phyloP scores from a whole-genome alignment of 176 grass and related monocot genomes.

The Melocanna baccifera region DNA sequence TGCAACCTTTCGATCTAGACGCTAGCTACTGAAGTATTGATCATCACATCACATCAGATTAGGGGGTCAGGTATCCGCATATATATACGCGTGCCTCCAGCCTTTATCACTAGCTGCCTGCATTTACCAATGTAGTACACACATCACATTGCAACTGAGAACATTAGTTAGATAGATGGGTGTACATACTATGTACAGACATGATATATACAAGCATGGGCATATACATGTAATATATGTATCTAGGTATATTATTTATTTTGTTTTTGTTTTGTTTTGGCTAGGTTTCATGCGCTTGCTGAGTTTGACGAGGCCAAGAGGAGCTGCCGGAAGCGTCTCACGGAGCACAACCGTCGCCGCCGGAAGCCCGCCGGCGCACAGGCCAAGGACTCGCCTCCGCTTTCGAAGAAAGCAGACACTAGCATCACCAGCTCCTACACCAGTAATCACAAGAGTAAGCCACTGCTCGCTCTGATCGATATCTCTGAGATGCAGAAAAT shows the following conservation, averaged over 20 bases:
- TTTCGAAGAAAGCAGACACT: slow-evolving; percentile 23
- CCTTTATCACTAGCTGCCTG: not conserved
- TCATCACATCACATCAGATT: not conserved
- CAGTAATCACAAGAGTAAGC: slow-evolving; percentile 40
- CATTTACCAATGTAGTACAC: not conserved
- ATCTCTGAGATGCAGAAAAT: not conserved
- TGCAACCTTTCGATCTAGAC: not conserved
- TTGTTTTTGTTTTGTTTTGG: not conserved
- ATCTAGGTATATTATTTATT: not conserved
- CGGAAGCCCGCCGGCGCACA: slow-evolving; percentile 40
- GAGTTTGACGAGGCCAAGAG: slow-evolving; percentile 74
- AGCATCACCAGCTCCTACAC: slow-evolving; percentile 13
- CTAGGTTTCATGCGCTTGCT: slow-evolving; percentile 62
- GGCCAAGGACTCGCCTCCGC: not conserved
- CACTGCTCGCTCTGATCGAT: not conserved
- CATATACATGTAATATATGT: not conserved
- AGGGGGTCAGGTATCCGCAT: slow-evolving; percentile 11
- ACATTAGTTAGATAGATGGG: not conserved
- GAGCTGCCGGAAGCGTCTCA: slow-evolving; percentile 64
- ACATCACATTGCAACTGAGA: slow-evolving; percentile 10
- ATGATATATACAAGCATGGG: not conserved
- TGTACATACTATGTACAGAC: not conserved
- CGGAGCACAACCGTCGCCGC: slow-evolving; percentile 72
- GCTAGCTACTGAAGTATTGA: not conserved
- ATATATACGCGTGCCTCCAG: not conserved